Conservation (phyloP, 2,329 filamentous ascomycete genomes). For the Penicillium sp. region DNA sequence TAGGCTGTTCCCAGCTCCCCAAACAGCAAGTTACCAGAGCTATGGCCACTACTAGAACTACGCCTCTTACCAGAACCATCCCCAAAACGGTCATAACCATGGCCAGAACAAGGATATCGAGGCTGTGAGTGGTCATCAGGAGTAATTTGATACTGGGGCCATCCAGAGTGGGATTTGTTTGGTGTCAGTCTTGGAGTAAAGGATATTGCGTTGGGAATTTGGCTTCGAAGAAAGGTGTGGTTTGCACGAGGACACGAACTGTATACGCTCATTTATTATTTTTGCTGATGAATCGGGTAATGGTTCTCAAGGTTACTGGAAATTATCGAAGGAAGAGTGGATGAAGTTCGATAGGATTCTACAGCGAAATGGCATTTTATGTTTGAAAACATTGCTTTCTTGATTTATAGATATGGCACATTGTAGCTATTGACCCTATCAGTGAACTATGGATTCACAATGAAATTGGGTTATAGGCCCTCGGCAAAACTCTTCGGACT, state of each 20-base stretch:
- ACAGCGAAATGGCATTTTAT: not conserved
- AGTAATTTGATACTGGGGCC: not conserved
- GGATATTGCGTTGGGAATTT: not conserved
- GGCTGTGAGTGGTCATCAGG: slow-evolving; percentile 4
- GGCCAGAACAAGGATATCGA: slow-evolving; percentile 4
- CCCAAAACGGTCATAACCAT: not conserved
- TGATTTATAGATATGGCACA: too few relatives aligned
- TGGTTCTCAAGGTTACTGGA: not conserved
- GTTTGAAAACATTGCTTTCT: not conserved
- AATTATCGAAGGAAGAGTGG: not conserved
- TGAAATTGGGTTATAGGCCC: not conserved
- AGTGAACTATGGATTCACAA: not conserved
- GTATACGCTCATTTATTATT: slow-evolving; percentile 21
- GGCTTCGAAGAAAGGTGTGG: slow-evolving; percentile 7
- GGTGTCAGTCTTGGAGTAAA: not conserved
- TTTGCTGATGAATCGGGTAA: not conserved
- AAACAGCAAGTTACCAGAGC: not conserved
- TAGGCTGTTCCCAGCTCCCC: slow-evolving; percentile 2
- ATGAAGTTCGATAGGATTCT: not conserved
- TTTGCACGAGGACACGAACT: slow-evolving; percentile 21
- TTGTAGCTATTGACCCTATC: not conserved
- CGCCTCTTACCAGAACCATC: slow-evolving; percentile 5
- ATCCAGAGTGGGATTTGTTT: not conserved
- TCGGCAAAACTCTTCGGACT: too few relatives aligned
- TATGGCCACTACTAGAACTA: slow-evolving; percentile 10